Base-by-base conservation (phyloP, 306 rosid species). In the Ormosia emarginata region DNA sequence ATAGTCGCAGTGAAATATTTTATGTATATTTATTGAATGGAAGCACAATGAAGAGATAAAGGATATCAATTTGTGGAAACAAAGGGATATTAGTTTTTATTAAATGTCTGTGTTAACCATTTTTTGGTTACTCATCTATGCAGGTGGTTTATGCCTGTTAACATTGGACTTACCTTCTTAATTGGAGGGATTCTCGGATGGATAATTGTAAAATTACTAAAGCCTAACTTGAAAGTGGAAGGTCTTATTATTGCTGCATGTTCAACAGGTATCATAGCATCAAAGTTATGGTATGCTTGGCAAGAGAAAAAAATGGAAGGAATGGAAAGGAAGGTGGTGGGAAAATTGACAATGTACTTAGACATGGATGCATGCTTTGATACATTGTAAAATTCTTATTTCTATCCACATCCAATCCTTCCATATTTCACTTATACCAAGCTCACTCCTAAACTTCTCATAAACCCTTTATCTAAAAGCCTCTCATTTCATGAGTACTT, bases 131-230 rank as follows among this genome's bases (percentile, higher is more conserved):
- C 13, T 40, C 5, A 56, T 71, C 33, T 75, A 29, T 71, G 39
- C 76, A 96, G 99, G 99, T 96, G 99, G 99, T 96, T 90, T 79
- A 96, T 96, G 99, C 92, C 98, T 0, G 78, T 92, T 9, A 93
- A 96, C 24, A 85, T 89, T 74, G 97, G 78, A 9, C 85, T 96
- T 39, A 93, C 98, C 57, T 96, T 93, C 88, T n/a, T 89, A 15
- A 43, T 93, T 44, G 99, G 99, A 81, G 93, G 97, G 39, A 78
- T 91, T 56, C 71, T 91, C 18, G 99, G 98, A 65, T 93, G 98
- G 97, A 68, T 93, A 9, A 74, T 91, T 59, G 97, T 91, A 3
- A 96, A 93, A 82, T 58, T 90, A 50, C 39, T 92, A 13, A 92
- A 74, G 81, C 99, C 98, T 5, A 89, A 92, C 66, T 83, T 93